Conservation (phyloP, 306 rosid genomes). For the Glycine tomentella region DNA sequence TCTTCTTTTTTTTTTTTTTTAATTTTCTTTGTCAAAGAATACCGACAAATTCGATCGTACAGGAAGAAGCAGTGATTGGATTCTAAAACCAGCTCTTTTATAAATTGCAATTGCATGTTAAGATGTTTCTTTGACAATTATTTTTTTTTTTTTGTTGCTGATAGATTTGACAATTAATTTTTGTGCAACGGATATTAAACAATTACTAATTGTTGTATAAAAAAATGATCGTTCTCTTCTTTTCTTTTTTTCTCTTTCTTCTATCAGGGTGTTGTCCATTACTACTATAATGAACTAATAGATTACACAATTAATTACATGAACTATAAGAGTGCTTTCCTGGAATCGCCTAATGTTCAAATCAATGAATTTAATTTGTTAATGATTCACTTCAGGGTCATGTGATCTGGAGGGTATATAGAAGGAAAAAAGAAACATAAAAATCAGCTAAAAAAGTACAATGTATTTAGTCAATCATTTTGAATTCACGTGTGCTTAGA, state of each 20-base stretch:
- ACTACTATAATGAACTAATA: conserved; percentile 4
- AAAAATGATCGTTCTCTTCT: not conserved
- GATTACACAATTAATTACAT: not conserved
- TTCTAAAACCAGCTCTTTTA: conserved; percentile 17
- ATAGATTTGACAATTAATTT: too few species aligned
- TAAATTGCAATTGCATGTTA: conserved; percentile 3
- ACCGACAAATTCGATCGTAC: conserved; percentile 10
- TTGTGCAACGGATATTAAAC: not conserved
- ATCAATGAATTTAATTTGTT: conserved; percentile 15
- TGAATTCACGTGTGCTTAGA: conserved; percentile 41
- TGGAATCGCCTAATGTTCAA: not conserved
- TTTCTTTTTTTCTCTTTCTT: not conserved
- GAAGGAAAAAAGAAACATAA: conserved; percentile 4
- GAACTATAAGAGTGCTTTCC: too few species aligned
- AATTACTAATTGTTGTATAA: not conserved
- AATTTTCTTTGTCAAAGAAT: not conserved
- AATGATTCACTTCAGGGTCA: conserved; percentile 34
- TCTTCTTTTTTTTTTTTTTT: too few species aligned
- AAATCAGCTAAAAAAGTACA: not conserved
- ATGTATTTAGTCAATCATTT: conserved; percentile 34
- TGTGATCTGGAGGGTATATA: conserved; percentile 19
- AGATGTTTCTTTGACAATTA: conserved; percentile 25
- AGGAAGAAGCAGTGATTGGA: conserved; percentile 16
- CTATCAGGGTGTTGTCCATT: conserved; percentile 2
- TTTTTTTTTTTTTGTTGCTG: not conserved